Evolutionary conservation across 1,284 basidiomycete genomes (phyloP), one percentile per base, ranked within the genome.

Genomic region (Austroboletus novae-zelandiae): DNA sequence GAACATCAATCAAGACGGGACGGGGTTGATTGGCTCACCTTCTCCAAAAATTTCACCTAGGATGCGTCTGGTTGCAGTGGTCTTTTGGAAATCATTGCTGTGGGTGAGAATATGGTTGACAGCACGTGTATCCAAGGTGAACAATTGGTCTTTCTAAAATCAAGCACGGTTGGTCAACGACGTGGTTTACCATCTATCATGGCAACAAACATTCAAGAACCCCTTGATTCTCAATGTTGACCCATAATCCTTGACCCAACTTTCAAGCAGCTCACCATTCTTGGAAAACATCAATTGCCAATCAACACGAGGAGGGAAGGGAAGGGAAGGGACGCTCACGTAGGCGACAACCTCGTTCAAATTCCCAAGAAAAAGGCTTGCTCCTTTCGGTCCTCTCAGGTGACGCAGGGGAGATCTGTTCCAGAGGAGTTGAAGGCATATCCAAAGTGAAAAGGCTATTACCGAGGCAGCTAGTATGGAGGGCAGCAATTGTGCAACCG

Each of bases 181-280:
- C 20, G 20, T 23, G 20, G 5, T 23, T 23, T 23, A 23, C 20
- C 20, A 23, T 23, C 20, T 23, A 23, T 23, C 20, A 27, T 15
- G n/a, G 27, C 11, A 17, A 58, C 76, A 48, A 51, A 84, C 83
- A 29, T 71, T 69, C 27, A 84, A 66, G 1, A 79, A 57, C 1
- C 69, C 68, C 47, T 71, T 71, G 49, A 76, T 81, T 51, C 63
- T 74, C 45, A 84, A 57, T 1, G 76, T 80, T 4, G 55, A 61
- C 0, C 86, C 84, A 55, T 83, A 83, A 51, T 79, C 56, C 35
- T 70, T 57, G 0, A 74, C 61, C 85, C 86, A 89, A 58, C 51
- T 40, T 29, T 82, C 77, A 27, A 79, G 73, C 25, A 77, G 44
- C 7, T 36, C n/a, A 36, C 20, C 7, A 35, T 17, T 18, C 20